Evolutionary conservation across 768 basidiomycete genomes (phyloP).

Genomic region (Clavulina sp.): DNA sequence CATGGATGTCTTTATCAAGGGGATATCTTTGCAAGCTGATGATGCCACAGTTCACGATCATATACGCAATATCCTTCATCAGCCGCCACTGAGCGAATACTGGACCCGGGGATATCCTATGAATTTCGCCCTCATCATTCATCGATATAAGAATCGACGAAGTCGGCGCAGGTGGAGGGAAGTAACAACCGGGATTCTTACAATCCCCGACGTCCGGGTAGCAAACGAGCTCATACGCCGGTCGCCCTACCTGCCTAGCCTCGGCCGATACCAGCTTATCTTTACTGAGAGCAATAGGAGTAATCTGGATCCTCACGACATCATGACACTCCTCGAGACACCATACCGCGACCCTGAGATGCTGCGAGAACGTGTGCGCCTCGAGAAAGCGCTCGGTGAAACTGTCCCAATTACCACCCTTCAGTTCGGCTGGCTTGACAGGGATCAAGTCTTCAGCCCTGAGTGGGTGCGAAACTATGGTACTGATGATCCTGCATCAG

Average conservation of each 20-base stretch:
- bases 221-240: background rate
- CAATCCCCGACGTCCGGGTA: background rate
- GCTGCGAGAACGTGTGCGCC: background rate
- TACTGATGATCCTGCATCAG: background rate
- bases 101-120: background rate
- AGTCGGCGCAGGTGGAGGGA: no score
- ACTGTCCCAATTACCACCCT: background rate
- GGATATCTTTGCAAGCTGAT: background rate
- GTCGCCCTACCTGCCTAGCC: background rate
- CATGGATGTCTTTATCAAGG: background rate
- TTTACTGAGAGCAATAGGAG: background rate
- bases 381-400: background rate
- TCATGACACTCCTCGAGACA: background rate
- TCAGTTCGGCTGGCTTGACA: slow-evolving; percentile 9
- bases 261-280: background rate
- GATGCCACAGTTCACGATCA: background rate
- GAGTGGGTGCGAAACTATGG: slow-evolving; percentile 6
- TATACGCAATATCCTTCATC: background rate
- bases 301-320: background rate
- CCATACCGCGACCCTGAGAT: background rate
- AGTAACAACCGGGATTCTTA: slow-evolving; percentile 2
- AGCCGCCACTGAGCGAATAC: background rate
- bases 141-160: background rate
- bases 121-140: background rate
- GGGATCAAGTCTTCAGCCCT: slow-evolving; percentile 4